These are phyloP conservation scores for Plectosphaerella plurivora DNA, from an alignment of 2,329 filamentous ascomycete species.

Conservation along the genomic window DNA sequence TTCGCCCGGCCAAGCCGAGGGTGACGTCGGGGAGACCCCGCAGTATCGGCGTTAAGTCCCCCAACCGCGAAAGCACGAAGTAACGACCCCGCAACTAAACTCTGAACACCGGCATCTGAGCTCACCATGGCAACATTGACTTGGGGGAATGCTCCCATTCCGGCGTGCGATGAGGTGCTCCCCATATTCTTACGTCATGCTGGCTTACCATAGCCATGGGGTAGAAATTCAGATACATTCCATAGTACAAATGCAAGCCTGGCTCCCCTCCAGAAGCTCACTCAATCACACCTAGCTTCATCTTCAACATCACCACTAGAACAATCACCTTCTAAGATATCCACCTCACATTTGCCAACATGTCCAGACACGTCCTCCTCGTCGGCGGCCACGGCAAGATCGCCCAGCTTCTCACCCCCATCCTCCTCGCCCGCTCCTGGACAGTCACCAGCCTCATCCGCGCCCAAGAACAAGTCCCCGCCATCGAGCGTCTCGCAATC, in stretches of 20 bases:
- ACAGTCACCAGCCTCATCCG: slow-evolving; percentile 76
- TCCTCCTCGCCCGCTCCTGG: slow-evolving; percentile 71
- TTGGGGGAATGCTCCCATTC: neutral
- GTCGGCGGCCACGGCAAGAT: slow-evolving; percentile 81
- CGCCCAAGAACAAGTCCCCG: slow-evolving; percentile 59
- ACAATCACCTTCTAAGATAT: too few relatives aligned
- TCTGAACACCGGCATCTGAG: too few relatives aligned
- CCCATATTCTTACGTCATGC: neutral
- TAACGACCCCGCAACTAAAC: too few relatives aligned
- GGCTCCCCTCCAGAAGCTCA: too few relatives aligned
- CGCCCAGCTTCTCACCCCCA: slow-evolving; percentile 67
- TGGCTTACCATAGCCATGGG: neutral
- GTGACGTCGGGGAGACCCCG: neutral
- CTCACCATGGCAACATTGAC: neutral
- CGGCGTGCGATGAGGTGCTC: neutral
- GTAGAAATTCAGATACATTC: too few relatives aligned
- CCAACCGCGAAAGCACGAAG: too few relatives aligned
- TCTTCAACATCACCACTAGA: too few relatives aligned
- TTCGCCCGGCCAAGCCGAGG: neutral
- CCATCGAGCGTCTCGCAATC: slow-evolving; percentile 57
- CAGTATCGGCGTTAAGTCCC: neutral
- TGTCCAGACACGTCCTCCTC: slow-evolving; percentile 56
- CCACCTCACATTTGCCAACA: slow-evolving; percentile 8
- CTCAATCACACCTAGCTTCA: too few relatives aligned
- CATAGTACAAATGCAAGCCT: too few relatives aligned